Evolutionary conservation across 2,329 filamentous ascomycete species (phyloP), one percentile per base, ranked within the genome.

Genomic region (Cladosporium halotolerans): DNA sequence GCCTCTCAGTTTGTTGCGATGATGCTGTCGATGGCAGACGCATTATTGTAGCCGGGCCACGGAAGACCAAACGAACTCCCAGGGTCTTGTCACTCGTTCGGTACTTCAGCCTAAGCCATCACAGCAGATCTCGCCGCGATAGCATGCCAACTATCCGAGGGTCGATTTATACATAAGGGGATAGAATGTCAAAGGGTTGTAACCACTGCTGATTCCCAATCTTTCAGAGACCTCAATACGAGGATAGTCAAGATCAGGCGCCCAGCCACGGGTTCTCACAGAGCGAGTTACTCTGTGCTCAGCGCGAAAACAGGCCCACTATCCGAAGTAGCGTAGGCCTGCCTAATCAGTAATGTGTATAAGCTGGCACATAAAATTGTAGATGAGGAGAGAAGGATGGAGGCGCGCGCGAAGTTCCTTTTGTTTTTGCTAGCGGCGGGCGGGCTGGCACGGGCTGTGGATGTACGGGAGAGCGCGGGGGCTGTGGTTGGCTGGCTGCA

Each of bases 201-300:
- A 76, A 83, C 82, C 83, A 76, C 81, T 78, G 80, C 83, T 86
- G 83, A 86, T 86, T 86, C 83, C 83, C 77, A 79, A 75, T 72
- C 77, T 78, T 73, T 85, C 81, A 77, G 71, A 76, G 66, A 74
- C 73, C 78, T 83, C 81, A 79, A 83, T 72, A 75, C 79, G 78
- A 81, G 79, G 79, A 82, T 81, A 80, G 80, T 83, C 81, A 77
- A 84, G 62, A 73, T 73, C 79, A 78, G 83, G 83, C 80, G 83
- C 83, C 83, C 83, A 86, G 83, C 81, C 76, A 84, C 79, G 81
- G 81, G 81, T 79, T 63, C 47, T 50, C 39, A 43, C 39, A 34
- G 34, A 50, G 47, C 64, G 69, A 63, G 62, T 73, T 73, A 60
- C 63, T 86, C 81, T 86, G 72, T 82, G 82, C 81, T 68, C 81